Evolutionary conservation across 306 rosid species (phyloP), one percentile per base, ranked within the genome.

Genomic region (Fragaria nilgerrensis): DNA sequence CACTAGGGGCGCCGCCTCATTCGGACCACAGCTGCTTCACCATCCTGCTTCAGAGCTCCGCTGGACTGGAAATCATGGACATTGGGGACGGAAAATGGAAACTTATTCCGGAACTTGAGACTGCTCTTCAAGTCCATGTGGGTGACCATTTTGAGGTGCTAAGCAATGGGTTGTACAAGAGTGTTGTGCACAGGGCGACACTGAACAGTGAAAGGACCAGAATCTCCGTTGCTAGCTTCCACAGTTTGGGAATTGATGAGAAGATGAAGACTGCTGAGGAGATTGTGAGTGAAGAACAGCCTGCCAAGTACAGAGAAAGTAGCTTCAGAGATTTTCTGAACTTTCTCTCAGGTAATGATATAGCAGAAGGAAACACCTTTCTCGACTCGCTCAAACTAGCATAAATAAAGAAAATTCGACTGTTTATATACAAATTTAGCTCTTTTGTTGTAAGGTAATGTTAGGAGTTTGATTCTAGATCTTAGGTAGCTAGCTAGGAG

Each of bases 1-100:
- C 82, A 14, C 76, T 87, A 10, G 96, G 90, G 11, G 43, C 84
- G 36, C 90, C 91, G 1, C 96, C 93, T 58, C 91, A 90, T 76
- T 80, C 90, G 23, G 90, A 85, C 76, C 81, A 82, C 74, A 84
- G 84, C 53, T 88, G 88, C 86, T 55, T 88, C 44, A 90, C 88
- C 70, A 56, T 87, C 48, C 17, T 85, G 37, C 79, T 80, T 34
- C 88, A 83, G 68, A 88, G 79, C 73, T 43, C 37, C 15, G 70
- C 23, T 11, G 87, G 90, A 29, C 80, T 84, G 1, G 84, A 84
- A 79, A 39, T 81, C 80, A 74, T 80, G 84, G 79, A 80, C 62
- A 12, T 2, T 5, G 75, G 56, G 32, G 82, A 59, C 12, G 78
- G 82, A 27, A 17, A 16, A 50, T 76, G 86, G 87, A 37, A 74